These are phyloP conservation scores for Umbelopsis isabellina DNA, from an alignment of 192 early-diverging fungal species.

Conservation along the genomic window DNA sequence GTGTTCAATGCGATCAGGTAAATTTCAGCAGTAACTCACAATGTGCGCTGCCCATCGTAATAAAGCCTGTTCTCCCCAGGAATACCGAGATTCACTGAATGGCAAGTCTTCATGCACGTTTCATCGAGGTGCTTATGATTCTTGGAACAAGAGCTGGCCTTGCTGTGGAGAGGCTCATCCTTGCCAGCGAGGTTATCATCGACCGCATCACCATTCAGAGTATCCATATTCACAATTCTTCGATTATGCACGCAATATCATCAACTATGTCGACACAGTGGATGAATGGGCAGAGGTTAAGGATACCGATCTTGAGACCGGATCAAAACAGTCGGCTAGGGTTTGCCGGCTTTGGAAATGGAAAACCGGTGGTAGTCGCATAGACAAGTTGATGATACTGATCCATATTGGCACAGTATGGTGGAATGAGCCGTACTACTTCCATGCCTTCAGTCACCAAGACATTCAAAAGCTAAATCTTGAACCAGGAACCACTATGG, in stretches of 20 bases:
- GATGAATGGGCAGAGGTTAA: slow-evolving; percentile 31
- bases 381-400: slow-evolving; percentile 42
- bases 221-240: slow-evolving; percentile 43
- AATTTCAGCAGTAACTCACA: too few species aligned
- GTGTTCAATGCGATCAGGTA: slow-evolving; percentile 42
- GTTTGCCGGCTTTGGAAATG: slow-evolving; percentile 46
- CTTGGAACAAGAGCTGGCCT: slow-evolving; percentile 26
- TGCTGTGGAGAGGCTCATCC: slow-evolving; percentile 41
- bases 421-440: slow-evolving; percentile 36
- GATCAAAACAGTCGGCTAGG: slow-evolving; percentile 28
- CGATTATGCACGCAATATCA: slow-evolving; percentile 31
- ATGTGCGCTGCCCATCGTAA: too few species aligned
- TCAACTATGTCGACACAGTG: slow-evolving; percentile 42
- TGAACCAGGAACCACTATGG: slow-evolving; percentile 4
- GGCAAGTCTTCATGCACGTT: slow-evolving; percentile 41
- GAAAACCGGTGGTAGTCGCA: slow-evolving; percentile 23
- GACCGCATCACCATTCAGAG: slow-evolving; percentile 40
- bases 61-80: not conserved
- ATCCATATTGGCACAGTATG: slow-evolving; percentile 45
- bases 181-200: slow-evolving; percentile 33
- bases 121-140: slow-evolving; percentile 28
- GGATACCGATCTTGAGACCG: slow-evolving; percentile 35
- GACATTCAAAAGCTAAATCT: slow-evolving; percentile 31
- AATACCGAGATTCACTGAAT: slow-evolving; percentile 40
- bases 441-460: slow-evolving; percentile 34